These are phyloP conservation scores for Phaeosphaeria sp. DNA, from an alignment of 2,329 filamentous ascomycete genomes.

Conservation along the genomic window DNA sequence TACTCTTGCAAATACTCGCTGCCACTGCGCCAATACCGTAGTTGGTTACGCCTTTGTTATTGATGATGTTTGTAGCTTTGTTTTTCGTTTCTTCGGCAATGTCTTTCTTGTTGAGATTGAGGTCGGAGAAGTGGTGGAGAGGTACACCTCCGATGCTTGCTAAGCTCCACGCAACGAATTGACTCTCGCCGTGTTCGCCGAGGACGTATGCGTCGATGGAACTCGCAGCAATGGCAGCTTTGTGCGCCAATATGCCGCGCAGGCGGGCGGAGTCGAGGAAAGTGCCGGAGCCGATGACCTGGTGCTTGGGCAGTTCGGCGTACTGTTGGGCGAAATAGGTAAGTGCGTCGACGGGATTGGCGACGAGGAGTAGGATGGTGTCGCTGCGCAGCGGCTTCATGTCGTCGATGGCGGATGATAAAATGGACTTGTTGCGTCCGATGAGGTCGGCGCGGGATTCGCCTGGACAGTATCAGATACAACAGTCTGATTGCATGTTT, in stretches of 20 bases:
- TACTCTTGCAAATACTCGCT: slow-evolving; percentile 21
- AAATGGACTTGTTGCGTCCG: slow-evolving; percentile 28
- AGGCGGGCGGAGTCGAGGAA: slow-evolving; percentile 29
- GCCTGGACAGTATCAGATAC: slow-evolving; percentile 8
- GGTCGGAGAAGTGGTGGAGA: not conserved
- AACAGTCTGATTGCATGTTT: not conserved
- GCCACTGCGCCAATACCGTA: slow-evolving; percentile 27
- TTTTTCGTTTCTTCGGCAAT: slow-evolving; percentile 21
- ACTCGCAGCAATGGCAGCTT: slow-evolving; percentile 16
- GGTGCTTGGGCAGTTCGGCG: slow-evolving; percentile 15
- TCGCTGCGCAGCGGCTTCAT: slow-evolving; percentile 26
- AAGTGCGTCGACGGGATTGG: slow-evolving; percentile 30
- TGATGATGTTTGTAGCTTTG: slow-evolving; percentile 21
- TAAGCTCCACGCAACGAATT: slow-evolving; percentile 25
- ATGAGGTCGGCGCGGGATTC: slow-evolving; percentile 28
- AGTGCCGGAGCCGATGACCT: slow-evolving; percentile 27
- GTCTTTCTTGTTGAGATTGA: slow-evolving; percentile 6
- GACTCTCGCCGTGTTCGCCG: slow-evolving; percentile 25
- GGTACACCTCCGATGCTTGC: slow-evolving; percentile 19
- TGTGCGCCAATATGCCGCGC: slow-evolving; percentile 16
- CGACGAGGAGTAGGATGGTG: slow-evolving; percentile 24
- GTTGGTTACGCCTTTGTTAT: slow-evolving; percentile 28
- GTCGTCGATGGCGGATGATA: slow-evolving; percentile 24
- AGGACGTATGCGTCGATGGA: slow-evolving; percentile 25
- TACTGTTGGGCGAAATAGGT: slow-evolving; percentile 27